Percentiles rank a stretch among this genome's conserved stretches.
Evolutionary conservation across 805 yeast species (phyloP).

Genomic region (Nakazawaea laoshanensis): DNA sequence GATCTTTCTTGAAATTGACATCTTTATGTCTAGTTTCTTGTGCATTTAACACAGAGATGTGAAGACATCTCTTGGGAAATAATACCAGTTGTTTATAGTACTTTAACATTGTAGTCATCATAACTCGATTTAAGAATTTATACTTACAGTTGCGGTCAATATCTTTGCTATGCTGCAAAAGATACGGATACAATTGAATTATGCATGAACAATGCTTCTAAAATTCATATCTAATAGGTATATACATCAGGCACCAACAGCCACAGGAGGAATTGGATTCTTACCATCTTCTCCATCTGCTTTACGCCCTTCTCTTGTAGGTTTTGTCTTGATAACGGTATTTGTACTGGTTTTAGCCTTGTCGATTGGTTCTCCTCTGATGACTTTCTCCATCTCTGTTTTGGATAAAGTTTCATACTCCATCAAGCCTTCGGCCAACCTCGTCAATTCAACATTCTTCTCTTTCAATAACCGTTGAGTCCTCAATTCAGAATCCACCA

Average conservation of each 20-base stretch:
- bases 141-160: no score
- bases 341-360: slow-evolving; percentile 66
- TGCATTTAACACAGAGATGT: no score
- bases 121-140: no score
- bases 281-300: slow-evolving; percentile 8
- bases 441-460: slow-evolving; percentile 60
- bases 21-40: no score
- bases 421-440: slow-evolving; percentile 86
- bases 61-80: no score
- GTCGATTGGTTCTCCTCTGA: slow-evolving; percentile 67
- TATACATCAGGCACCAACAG: slow-evolving; percentile 11
- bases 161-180: no score
- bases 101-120: no score
- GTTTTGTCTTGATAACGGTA: slow-evolving; percentile 49
- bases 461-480: slow-evolving; percentile 60
- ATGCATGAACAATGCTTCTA: no score
- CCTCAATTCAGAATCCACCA: slow-evolving; percentile 72
- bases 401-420: slow-evolving; percentile 93
- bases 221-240: no score
- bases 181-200: no score
- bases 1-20: no score
- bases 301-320: slow-evolving; percentile 10
- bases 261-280: slow-evolving; percentile 8
- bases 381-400: slow-evolving; percentile 83
- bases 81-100: no score